Base-by-base conservation (phyloP, 345 rosid genomes). In the Corchorus olitorius region DNA sequence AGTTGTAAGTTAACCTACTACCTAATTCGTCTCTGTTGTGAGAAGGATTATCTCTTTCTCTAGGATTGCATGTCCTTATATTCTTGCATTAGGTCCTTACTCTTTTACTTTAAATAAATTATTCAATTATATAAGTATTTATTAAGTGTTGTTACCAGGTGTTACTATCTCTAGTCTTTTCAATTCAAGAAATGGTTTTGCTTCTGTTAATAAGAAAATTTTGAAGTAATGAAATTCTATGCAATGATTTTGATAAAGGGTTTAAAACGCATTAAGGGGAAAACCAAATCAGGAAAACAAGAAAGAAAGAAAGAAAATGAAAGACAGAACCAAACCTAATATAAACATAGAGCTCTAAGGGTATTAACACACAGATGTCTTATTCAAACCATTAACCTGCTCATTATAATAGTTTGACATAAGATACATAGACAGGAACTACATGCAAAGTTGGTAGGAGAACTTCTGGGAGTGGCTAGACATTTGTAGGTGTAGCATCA, bases 401-500 rank as follows among this genome's bases (percentile, higher is more conserved):
- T 34, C 64, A 27, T 34, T 0, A 13, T 4, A 35, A 34, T 34
- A 37, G 4, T 62, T 63, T 0, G 14, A 22, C 45, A 15, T 34
- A 50, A 34, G 43, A 69, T 22, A 48, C 50, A 50, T 52, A 13
- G 16, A 70, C 63, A 54, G 34, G 53, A 54, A 34, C 52, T 56
- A 19, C 27, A 19, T 56, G 1, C 27, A 34, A 39, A 41, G 52
- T 56, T 39, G n/a, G 34, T 12, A 63, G 5, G 62, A 46, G 46
- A 73, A 70, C 61, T 17, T 41, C 7, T 41, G 20, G 55, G 43
- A 59, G 61, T 10, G 52, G 13, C 45, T 83, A 87, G 54, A 86
- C 86, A 27, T 72, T 73, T 20, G 74, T 11, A 1, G 81, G 5
- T 10, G 81, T 65, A 62, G 59, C 75, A 4, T 46, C 41, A 52